Evolutionary conservation across 306 rosid species (phyloP).

Genomic region (Vigna radiata): DNA sequence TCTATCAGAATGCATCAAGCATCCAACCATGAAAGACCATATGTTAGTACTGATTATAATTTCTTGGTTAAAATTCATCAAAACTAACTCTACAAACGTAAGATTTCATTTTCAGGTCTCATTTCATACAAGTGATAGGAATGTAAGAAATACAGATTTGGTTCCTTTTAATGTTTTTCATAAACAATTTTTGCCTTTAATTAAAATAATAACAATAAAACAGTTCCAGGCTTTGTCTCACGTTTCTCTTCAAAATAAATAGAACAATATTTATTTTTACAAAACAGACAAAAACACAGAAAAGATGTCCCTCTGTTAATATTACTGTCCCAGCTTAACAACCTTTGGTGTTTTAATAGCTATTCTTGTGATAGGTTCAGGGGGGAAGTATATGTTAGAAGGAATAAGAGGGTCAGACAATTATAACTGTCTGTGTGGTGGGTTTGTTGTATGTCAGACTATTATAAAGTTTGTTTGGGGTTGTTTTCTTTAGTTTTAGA

Average conservation of each 20-base stretch:
- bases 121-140: conserved; percentile 26
- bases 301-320: conserved; percentile 9
- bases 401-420: too few relatives aligned
- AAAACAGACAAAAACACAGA: conserved; percentile 32
- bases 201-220: not conserved
- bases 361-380: not conserved
- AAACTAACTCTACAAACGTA: not conserved
- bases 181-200: not conserved
- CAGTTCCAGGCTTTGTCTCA: conserved; percentile 16
- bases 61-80: conserved; percentile 23
- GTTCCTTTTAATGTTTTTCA: conserved; percentile 18
- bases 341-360: conserved; percentile 17
- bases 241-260: conserved; percentile 19
- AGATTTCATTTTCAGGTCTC: conserved; percentile 20
- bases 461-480: too few relatives aligned
- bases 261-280: not conserved
- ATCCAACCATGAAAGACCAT: conserved; percentile 13
- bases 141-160: conserved; percentile 7
- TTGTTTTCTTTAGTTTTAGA: too few relatives aligned
- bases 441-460: too few relatives aligned
- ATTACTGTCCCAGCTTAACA: conserved; percentile 17
- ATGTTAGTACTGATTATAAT: not conserved
- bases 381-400: too few relatives aligned
- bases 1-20: conserved; percentile 25
- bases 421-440: too few relatives aligned